A percentile compares a stretch with the other conserved stretches of the same genome.
Evolutionary conservation across 768 basidiomycete species (phyloP).

Genomic region (Grammothele lineata): DNA sequence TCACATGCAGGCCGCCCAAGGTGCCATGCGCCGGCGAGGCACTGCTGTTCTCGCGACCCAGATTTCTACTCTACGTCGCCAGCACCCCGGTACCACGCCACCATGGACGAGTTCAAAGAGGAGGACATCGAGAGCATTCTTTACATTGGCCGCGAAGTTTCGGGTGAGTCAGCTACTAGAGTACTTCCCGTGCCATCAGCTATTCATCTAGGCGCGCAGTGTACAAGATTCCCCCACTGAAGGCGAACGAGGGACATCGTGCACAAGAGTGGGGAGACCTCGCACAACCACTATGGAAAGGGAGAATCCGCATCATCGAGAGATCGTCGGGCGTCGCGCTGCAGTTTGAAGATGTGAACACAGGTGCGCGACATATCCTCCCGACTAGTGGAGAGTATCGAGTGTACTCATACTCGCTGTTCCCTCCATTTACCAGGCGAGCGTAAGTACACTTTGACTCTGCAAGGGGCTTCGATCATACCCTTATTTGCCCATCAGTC

Average conservation of each 20-base stretch:
- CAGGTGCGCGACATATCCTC: slow-evolving; percentile 51
- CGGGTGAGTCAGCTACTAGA: slow-evolving; percentile 57
- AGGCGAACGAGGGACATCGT: slow-evolving; percentile 82
- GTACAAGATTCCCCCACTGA: slow-evolving; percentile 87
- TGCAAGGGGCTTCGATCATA: too few relatives aligned
- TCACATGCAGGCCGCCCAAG: not conserved
- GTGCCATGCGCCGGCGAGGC: slow-evolving; percentile 1
- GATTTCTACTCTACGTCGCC: not conserved
- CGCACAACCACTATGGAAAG: slow-evolving; percentile 83
- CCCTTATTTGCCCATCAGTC: slow-evolving; percentile 36
- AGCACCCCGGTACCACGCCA: not conserved
- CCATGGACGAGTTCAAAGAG: slow-evolving; percentile 48
- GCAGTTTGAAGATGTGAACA: slow-evolving; percentile 75
- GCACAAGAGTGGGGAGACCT: slow-evolving; percentile 93
- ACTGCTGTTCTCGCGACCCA: not conserved
- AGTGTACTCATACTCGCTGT: slow-evolving; percentile 23
- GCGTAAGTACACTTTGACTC: slow-evolving; percentile 4
- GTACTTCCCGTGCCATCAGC: slow-evolving; percentile 6
- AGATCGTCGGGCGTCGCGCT: slow-evolving; percentile 62
- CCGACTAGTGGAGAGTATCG: not conserved
- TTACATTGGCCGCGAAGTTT: slow-evolving; percentile 87
- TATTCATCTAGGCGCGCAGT: slow-evolving; percentile 43
- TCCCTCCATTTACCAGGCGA: slow-evolving; percentile 12
- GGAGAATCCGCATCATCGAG: slow-evolving; percentile 82
- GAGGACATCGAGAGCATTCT: slow-evolving; percentile 84